Percentiles rank a stretch among this genome's conserved stretches.
These are phyloP conservation scores for Lineolata rhizophorae DNA, from an alignment of 495 filamentous ascomycete genomes.

Conservation along the genomic window DNA sequence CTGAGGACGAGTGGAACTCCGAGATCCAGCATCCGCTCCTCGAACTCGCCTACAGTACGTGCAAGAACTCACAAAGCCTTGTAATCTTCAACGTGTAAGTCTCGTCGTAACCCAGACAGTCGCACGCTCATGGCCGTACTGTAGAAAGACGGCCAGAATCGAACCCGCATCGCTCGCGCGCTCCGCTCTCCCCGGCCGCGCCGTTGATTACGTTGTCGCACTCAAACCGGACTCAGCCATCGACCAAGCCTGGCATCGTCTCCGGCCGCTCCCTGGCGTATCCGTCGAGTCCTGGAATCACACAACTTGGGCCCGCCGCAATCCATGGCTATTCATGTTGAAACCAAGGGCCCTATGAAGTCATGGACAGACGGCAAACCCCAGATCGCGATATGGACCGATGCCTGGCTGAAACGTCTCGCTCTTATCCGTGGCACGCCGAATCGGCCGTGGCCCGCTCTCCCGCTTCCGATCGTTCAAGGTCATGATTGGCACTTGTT, in stretches of 20 bases:
- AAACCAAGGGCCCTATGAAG: constrained; percentile 9
- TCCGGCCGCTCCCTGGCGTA: constrained; percentile 3
- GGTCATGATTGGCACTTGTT: constrained; percentile 10
- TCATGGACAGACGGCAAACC: constrained; percentile 8
- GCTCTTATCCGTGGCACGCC: not conserved
- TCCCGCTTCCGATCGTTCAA: constrained; percentile 8
- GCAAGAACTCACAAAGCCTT: too few relatives aligned
- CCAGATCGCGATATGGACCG: constrained; percentile 8
- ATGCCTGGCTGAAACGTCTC: constrained; percentile 5
- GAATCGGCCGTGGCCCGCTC: constrained; percentile 1
- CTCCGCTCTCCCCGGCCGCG: constrained; percentile 6
- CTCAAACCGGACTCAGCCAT: constrained; percentile 6
- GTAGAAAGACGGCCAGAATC: constrained; percentile 6
- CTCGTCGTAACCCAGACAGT: constrained; percentile 1
- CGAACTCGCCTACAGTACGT: too few relatives aligned
- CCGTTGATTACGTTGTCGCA: constrained; percentile 6
- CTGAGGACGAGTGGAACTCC: too few relatives aligned
- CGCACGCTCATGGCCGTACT: constrained; percentile 4
- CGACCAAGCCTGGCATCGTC: constrained; percentile 4
- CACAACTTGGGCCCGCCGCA: constrained; percentile 2
- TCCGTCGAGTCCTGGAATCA: constrained; percentile 7
- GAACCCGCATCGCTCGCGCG: constrained; percentile 5
- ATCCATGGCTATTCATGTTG: constrained; percentile 7
- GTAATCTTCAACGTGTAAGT: constrained; percentile 1
- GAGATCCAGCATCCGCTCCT: too few relatives aligned